A percentile compares a stretch with the other conserved stretches of the same genome.
phyloP scores from a whole-genome alignment of 257 asterid genomes.

The Paraleonurus japonicus region DNA sequence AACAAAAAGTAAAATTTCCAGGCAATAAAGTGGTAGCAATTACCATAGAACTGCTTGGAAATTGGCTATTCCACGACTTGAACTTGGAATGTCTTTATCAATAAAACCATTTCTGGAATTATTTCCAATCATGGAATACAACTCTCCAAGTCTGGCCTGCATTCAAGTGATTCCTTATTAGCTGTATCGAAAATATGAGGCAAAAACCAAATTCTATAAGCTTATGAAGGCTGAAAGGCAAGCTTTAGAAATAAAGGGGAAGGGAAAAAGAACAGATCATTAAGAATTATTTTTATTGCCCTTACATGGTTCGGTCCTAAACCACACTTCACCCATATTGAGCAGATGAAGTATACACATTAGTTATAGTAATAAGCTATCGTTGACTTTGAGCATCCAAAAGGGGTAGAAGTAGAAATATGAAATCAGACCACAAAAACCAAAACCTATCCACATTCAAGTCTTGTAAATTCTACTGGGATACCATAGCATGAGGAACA shows the following conservation, averaged over 20 bases:
- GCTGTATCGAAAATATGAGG: constrained; percentile 20
- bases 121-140: constrained; percentile 61
- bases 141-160: constrained; percentile 79
- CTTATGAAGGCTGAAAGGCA: neutral
- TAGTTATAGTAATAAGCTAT: neutral
- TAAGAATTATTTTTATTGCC: neutral
- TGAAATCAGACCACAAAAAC: neutral
- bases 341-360: neutral
- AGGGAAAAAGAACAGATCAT: neutral
- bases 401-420: neutral
- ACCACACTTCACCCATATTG: neutral
- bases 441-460: neutral
- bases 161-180: constrained; percentile 28
- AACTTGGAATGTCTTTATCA: constrained; percentile 45
- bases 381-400: constrained; percentile 15
- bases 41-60: constrained; percentile 68
- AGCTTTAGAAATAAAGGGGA: neutral
- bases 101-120: constrained; percentile 47
- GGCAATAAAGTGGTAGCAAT: constrained; percentile 14
- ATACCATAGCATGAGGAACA: neutral
- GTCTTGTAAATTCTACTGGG: neutral
- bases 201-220: constrained; percentile 16
- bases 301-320: neutral
- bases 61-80: constrained; percentile 44
- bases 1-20: constrained; percentile 8